Conservation (phyloP, 2,329 filamentous ascomycete genomes). For the Sphaceloma murrayae region DNA sequence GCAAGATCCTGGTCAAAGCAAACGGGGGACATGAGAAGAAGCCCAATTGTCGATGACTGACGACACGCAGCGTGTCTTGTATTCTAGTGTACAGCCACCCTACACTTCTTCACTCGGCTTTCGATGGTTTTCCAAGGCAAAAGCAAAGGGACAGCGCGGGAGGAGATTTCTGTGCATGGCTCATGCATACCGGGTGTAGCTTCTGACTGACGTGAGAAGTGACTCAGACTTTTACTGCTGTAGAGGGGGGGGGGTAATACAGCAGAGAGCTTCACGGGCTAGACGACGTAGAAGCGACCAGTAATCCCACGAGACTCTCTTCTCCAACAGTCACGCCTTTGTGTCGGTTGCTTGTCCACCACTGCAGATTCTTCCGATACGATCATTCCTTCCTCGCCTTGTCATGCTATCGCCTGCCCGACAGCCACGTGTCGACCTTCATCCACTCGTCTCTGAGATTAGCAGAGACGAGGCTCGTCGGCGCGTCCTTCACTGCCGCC, state of each 20-base stretch:
- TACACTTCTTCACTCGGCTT: conserved; percentile 9
- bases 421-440: conserved; percentile 18
- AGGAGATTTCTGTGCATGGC: no score
- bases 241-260: no score
- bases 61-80: not conserved
- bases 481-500: conserved; percentile 47
- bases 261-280: no score
- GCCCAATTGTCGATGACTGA: not conserved
- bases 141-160: no score
- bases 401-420: no score
- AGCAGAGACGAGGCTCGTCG: conserved; percentile 36
- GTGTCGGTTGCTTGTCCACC: no score
- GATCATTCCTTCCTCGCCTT: not conserved
- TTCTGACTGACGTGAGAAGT: no score
- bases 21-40: not conserved
- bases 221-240: no score
- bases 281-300: not conserved
- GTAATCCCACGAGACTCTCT: conserved; percentile 13
- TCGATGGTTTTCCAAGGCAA: not conserved
- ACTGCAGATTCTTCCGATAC: no score
- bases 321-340: no score
- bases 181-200: no score
- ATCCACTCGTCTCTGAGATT: conserved; percentile 51
- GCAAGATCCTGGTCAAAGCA: not conserved
- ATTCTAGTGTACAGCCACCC: conserved; percentile 14